These are phyloP conservation scores for Serendipita vermifera DNA, from an alignment of 768 basidiomycete genomes.

Conservation along the genomic window DNA sequence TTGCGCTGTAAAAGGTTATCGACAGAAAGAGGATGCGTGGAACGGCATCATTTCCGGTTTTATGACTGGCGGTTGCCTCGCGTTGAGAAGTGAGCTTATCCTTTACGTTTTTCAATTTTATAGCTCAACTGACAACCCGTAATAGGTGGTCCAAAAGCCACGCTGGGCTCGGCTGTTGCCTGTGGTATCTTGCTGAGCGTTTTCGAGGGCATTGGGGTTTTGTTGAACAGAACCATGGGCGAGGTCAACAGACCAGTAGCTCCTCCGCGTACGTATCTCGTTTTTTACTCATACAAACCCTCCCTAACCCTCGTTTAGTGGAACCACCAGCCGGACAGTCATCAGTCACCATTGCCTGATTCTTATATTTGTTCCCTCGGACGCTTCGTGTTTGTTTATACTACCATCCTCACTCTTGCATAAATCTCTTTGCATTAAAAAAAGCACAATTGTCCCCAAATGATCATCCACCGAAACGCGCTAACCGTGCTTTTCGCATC, in stretches of 20 bases:
- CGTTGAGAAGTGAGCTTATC: slow-evolving; percentile 67
- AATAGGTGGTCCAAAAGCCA: slow-evolving; percentile 82
- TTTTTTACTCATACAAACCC: not conserved
- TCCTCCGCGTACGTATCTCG: slow-evolving; percentile 49
- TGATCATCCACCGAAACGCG: not conserved
- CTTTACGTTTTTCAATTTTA: slow-evolving; percentile 6
- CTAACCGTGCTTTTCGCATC: not conserved
- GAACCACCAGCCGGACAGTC: slow-evolving; percentile 4
- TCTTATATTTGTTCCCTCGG: not conserved
- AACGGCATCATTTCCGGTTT: slow-evolving; percentile 98
- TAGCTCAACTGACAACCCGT: slow-evolving; percentile 6
- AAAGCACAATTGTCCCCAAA: not conserved
- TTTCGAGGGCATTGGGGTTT: slow-evolving; percentile 89
- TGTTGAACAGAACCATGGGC: slow-evolving; percentile 78
- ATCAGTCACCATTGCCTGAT: slow-evolving; percentile 5
- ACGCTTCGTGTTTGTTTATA: slow-evolving; percentile 1
- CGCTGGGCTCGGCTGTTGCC: slow-evolving; percentile 82
- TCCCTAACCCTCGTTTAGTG: not conserved
- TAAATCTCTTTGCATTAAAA: not conserved
- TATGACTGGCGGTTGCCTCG: slow-evolving; percentile 93
- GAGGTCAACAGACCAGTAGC: slow-evolving; percentile 69
- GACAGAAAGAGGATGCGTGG: slow-evolving; percentile 98
- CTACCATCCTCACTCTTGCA: slow-evolving; percentile 9
- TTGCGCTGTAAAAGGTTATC: slow-evolving; percentile 91
- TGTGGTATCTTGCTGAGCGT: slow-evolving; percentile 94